phyloP scores from a whole-genome alignment of 2,329 filamentous ascomycete genomes.

The Sordariomycetes sp. region DNA sequence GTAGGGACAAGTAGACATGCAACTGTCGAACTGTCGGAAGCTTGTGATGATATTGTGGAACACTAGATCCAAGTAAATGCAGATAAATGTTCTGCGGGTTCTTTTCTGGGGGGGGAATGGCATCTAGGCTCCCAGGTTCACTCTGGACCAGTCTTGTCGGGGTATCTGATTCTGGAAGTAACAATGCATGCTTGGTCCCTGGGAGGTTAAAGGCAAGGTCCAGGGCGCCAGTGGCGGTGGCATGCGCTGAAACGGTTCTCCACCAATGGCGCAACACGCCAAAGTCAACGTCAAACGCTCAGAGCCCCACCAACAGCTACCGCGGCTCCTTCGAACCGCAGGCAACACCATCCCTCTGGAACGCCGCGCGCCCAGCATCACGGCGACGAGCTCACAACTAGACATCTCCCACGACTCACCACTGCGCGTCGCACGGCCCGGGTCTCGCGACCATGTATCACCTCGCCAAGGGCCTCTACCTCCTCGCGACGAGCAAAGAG shows the following conservation, averaged over 20 bases:
- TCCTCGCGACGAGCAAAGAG: slow-evolving; percentile 94
- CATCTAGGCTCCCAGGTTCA: no score
- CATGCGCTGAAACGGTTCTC: neutral
- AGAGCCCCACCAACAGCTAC: neutral
- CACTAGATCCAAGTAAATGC: no score
- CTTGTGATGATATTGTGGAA: no score
- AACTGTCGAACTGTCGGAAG: no score
- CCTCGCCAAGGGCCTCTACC: slow-evolving; percentile 85
- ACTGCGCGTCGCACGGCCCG: neutral
- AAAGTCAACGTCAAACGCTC: neutral
- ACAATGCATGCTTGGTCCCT: no score
- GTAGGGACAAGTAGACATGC: no score
- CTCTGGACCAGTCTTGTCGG: no score
- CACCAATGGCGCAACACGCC: neutral
- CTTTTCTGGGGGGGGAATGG: no score
- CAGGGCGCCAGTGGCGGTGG: no score
- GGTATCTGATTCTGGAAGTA: no score
- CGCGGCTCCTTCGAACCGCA: neutral
- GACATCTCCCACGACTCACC: neutral
- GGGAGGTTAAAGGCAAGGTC: no score
- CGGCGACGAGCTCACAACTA: neutral
- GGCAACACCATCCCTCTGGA: neutral
- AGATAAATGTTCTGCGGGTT: no score
- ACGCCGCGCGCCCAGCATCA: neutral
- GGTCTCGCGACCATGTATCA: slow-evolving; percentile 63